Conservation (phyloP, 1,284 basidiomycete species). For the Ceratorhiza oryzae-sativae region DNA sequence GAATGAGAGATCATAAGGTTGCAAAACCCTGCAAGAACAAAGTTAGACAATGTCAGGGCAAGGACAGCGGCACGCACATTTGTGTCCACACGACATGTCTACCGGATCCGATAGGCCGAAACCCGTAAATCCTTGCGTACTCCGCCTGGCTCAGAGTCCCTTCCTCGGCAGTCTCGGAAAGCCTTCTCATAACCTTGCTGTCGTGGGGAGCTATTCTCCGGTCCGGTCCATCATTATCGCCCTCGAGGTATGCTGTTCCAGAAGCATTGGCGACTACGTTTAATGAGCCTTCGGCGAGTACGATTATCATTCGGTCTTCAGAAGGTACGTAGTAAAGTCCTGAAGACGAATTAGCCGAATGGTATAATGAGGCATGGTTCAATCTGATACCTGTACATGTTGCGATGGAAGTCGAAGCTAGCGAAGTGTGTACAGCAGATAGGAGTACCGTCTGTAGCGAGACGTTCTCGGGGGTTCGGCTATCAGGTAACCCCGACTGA, state of each 20-base stretch:
- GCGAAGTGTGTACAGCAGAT: slow-evolving; percentile 50
- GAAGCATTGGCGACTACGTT: slow-evolving; percentile 63
- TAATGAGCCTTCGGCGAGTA: slow-evolving; percentile 72
- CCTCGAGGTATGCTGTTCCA: slow-evolving; percentile 3
- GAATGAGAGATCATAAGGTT: slow-evolving; percentile 34
- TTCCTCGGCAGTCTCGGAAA: slow-evolving; percentile 10
- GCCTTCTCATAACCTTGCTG: slow-evolving; percentile 11
- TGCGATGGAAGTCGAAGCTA: slow-evolving; percentile 54
- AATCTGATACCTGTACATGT: slow-evolving; percentile 58
- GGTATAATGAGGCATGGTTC: slow-evolving; percentile 61
- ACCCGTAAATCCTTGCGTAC: slow-evolving; percentile 28
- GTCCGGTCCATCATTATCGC: not conserved
- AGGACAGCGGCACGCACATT: not conserved
- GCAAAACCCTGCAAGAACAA: slow-evolving; percentile 2
- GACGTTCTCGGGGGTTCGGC: not conserved
- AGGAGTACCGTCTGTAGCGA: slow-evolving; percentile 3
- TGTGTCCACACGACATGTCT: slow-evolving; percentile 23
- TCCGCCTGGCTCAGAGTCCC: slow-evolving; percentile 4
- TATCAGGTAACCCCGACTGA: not conserved
- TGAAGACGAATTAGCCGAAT: slow-evolving; percentile 48
- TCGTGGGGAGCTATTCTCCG: not conserved
- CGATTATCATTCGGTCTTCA: slow-evolving; percentile 62
- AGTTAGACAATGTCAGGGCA: not conserved
- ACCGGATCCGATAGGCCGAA: not conserved
- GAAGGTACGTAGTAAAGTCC: slow-evolving; percentile 62